A percentile compares a stretch with the other conserved stretches of the same genome.
Evolutionary conservation across 257 asterid species (phyloP).

Genomic region (Datura wrightii): DNA sequence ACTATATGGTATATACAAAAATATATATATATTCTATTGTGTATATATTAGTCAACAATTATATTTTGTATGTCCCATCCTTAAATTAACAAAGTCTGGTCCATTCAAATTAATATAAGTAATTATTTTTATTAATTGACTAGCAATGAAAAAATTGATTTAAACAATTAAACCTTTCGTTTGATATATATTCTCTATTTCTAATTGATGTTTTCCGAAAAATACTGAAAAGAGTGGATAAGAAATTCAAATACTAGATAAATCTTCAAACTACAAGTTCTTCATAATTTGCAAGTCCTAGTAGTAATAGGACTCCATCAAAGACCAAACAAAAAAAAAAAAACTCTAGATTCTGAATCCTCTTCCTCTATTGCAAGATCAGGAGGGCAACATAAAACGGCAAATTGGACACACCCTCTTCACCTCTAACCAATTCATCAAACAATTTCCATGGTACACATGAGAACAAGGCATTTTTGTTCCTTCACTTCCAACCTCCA

Average conservation of each 20-base stretch:
- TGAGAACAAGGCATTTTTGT: constrained; percentile 38
- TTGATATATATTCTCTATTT: too few relatives aligned
- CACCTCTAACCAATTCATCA: constrained; percentile 30
- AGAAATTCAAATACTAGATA: not conserved
- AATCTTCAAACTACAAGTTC: not conserved
- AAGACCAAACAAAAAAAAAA: not conserved
- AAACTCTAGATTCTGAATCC: not conserved
- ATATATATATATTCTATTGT: not conserved
- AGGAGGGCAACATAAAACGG: not conserved
- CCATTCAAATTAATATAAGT: not conserved
- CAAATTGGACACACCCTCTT: constrained; percentile 36
- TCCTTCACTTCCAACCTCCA: constrained; percentile 7
- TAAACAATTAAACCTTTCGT: too few relatives aligned
- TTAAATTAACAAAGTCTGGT: too few relatives aligned
- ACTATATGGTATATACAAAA: not conserved
- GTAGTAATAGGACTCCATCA: not conserved
- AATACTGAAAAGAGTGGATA: too few relatives aligned
- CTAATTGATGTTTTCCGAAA: too few relatives aligned
- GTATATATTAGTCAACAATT: not conserved
- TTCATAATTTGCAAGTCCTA: not conserved
- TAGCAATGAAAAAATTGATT: too few relatives aligned
- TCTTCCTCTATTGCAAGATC: too few relatives aligned
- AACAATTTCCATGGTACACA: constrained; percentile 31
- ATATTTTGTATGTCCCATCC: not conserved
- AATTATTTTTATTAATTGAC: not conserved